A percentile compares a stretch with the other conserved stretches of the same genome.
Evolutionary conservation across 345 rosid species (phyloP).

Genomic region (Salix caprea): DNA sequence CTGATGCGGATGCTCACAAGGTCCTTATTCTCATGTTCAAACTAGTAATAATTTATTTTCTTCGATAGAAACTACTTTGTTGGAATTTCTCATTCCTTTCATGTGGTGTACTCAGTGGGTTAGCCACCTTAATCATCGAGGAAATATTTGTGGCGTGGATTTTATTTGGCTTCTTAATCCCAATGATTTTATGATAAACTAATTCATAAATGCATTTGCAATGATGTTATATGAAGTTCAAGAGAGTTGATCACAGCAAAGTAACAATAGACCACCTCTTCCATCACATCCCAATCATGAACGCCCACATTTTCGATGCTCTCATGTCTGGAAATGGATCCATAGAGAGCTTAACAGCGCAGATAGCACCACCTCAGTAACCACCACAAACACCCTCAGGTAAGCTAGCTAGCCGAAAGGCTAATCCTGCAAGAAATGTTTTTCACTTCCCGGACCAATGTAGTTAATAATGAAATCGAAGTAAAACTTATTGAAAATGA

Average conservation of each 20-base stretch:
- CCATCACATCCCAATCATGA: slow-evolving; percentile 17
- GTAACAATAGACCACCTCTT: slow-evolving; percentile 27
- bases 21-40: not conserved
- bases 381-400: not conserved
- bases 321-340: slow-evolving; percentile 21
- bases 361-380: slow-evolving; percentile 1
- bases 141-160: slow-evolving; percentile 25
- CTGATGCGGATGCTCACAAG: slow-evolving; percentile 31
- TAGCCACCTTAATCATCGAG: slow-evolving; percentile 24
- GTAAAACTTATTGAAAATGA: too few species aligned
- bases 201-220: slow-evolving; percentile 16
- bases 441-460: too few species aligned
- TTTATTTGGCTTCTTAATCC: slow-evolving; percentile 51
- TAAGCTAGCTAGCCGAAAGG: too few species aligned
- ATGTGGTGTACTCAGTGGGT: slow-evolving; percentile 20
- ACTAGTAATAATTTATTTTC: not conserved
- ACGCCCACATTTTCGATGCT: slow-evolving; percentile 7
- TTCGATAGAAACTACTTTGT: not conserved
- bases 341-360: slow-evolving; percentile 15
- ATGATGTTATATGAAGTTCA: slow-evolving; percentile 19
- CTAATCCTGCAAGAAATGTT: too few species aligned
- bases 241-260: slow-evolving; percentile 16
- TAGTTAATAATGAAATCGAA: too few species aligned
- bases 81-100: slow-evolving; percentile 14
- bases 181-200: too few species aligned